Conservation (phyloP, 345 rosid species). For the Orychophragmus violaceus region DNA sequence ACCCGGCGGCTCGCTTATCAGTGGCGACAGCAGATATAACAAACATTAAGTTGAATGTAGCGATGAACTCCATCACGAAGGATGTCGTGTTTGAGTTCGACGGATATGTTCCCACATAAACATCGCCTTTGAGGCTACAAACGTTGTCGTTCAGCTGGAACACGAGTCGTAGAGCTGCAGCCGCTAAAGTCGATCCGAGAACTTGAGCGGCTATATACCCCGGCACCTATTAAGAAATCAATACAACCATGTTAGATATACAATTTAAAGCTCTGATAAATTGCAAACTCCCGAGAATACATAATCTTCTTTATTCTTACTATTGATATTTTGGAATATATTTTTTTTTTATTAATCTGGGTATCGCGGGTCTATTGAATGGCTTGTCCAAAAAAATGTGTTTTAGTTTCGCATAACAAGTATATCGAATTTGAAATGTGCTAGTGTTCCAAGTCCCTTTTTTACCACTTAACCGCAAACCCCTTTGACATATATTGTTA, state of each 20-base stretch:
- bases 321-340: too few relatives aligned
- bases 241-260: not conserved
- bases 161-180: constrained; percentile 6
- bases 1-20: constrained; percentile 20
- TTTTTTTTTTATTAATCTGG: too few relatives aligned
- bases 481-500: too few relatives aligned
- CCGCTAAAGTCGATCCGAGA: not conserved
- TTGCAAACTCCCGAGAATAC: too few relatives aligned
- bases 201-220: constrained; percentile 15
- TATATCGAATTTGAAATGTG: too few relatives aligned
- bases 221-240: not conserved
- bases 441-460: too few relatives aligned
- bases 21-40: constrained; percentile 26
- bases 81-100: constrained; percentile 7
- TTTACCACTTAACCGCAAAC: too few relatives aligned
- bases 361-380: too few relatives aligned
- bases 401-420: too few relatives aligned
- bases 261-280: too few relatives aligned
- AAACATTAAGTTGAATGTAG: constrained; percentile 22
- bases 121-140: constrained; percentile 22
- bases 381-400: too few relatives aligned
- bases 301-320: too few relatives aligned
- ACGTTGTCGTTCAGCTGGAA: not conserved
- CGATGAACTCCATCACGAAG: constrained; percentile 10
- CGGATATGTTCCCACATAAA: constrained; percentile 22